Evolutionary conservation across 2,329 filamentous ascomycete species (phyloP).

Genomic region (Hirsutella thompsonii): DNA sequence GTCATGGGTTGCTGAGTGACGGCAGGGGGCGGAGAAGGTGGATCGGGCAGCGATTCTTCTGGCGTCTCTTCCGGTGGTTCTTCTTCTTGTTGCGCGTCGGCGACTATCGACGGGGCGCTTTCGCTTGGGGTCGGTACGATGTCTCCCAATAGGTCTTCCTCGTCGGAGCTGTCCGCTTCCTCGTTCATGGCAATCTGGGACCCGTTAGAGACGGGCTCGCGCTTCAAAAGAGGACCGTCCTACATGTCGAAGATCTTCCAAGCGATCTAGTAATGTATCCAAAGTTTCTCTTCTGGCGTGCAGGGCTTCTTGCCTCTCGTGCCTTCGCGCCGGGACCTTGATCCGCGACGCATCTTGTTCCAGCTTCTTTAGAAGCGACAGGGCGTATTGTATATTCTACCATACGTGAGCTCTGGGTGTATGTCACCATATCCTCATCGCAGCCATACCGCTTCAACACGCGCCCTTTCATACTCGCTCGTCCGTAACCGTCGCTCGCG

Average conservation of each 20-base stretch:
- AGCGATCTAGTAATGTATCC: conserved; percentile 50
- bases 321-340: conserved; percentile 43
- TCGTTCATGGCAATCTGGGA: conserved; percentile 19
- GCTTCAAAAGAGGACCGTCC: background rate
- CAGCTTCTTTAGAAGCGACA: conserved; percentile 52
- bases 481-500: conserved; percentile 42
- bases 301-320: conserved; percentile 50
- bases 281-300: conserved; percentile 52
- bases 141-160: conserved; percentile 42
- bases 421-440: background rate
- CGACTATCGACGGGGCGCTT: conserved; percentile 29
- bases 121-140: conserved; percentile 43
- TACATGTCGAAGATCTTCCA: conserved; percentile 57
- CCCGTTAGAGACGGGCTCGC: conserved; percentile 1
- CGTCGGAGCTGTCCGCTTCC: conserved; percentile 32
- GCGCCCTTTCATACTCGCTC: conserved; percentile 51
- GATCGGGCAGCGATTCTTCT: conserved; percentile 5
- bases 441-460: conserved; percentile 28
- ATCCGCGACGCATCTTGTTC: conserved; percentile 55
- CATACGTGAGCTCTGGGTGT: background rate
- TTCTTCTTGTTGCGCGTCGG: conserved; percentile 8
- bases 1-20: conserved; percentile 5
- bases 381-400: conserved; percentile 62
- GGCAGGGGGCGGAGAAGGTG: conserved; percentile 2
- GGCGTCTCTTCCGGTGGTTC: conserved; percentile 8